phyloP scores from a whole-genome alignment of 495 filamentous ascomycete genomes.

The Tetracladium setigerum region DNA sequence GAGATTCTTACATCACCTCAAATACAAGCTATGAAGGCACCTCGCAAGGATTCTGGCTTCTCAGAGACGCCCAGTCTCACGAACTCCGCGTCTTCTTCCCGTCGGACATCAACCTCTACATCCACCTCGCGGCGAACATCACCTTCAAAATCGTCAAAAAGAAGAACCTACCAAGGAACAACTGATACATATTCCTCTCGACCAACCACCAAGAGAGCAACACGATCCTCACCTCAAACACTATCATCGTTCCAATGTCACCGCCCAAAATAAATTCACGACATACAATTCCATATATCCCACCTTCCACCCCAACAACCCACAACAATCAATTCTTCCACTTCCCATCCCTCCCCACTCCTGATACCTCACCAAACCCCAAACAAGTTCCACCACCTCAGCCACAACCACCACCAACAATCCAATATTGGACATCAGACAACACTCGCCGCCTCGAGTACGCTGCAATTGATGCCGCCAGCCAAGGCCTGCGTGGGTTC shows the following conservation, averaged over 20 bases:
- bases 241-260: background rate
- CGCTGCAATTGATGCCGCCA: constrained; percentile 49
- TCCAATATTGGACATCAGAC: constrained; percentile 50
- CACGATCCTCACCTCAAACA: constrained; percentile 1
- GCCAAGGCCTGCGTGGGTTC: constrained; percentile 44
- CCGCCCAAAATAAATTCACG: constrained; percentile 6
- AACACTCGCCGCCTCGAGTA: constrained; percentile 46
- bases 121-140: background rate
- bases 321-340: constrained; percentile 18
- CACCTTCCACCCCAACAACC: background rate
- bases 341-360: constrained; percentile 13
- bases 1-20: constrained; percentile 2
- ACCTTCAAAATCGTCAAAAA: constrained; percentile 4
- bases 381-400: background rate
- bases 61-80: background rate
- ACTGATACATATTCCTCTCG: constrained; percentile 3
- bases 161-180: constrained; percentile 1
- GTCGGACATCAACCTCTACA: constrained; percentile 3
- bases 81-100: background rate
- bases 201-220: constrained; percentile 9
- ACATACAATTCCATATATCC: constrained; percentile 8
- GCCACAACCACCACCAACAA: constrained; percentile 40
- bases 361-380: background rate
- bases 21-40: constrained; percentile 10
- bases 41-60: constrained; percentile 18